Percentiles rank a stretch among this genome's conserved stretches.
Evolutionary conservation across 2,329 filamentous ascomycete species (phyloP).

Genomic region (Pestalotiopsis sp.): DNA sequence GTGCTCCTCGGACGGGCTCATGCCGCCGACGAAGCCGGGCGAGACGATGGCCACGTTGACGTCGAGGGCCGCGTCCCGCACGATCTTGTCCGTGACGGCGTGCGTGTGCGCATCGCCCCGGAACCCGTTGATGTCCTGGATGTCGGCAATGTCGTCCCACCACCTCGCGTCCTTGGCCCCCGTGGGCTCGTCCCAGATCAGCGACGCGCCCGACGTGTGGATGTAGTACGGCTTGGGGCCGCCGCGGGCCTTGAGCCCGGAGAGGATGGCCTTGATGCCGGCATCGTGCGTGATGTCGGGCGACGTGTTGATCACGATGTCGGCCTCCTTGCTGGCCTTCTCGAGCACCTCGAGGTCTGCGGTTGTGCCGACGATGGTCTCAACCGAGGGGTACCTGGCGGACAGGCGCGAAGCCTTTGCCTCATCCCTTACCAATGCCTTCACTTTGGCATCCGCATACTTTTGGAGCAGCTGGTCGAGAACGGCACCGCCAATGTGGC

Average conservation of each 20-base stretch:
- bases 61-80: slow-evolving; percentile 12
- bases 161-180: slow-evolving; percentile 12
- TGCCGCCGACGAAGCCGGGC: slow-evolving; percentile 20
- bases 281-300: slow-evolving; percentile 20
- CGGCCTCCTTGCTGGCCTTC: slow-evolving; percentile 14
- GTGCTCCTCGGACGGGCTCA: slow-evolving; percentile 19
- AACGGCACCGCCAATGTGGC: slow-evolving; percentile 21
- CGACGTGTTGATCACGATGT: slow-evolving; percentile 20
- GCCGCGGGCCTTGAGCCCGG: slow-evolving; percentile 9
- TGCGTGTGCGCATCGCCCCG: slow-evolving; percentile 18
- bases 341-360: slow-evolving; percentile 9
- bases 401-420: slow-evolving; percentile 15
- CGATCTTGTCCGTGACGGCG: slow-evolving; percentile 19
- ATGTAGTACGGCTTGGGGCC: slow-evolving; percentile 15
- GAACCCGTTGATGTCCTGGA: slow-evolving; percentile 12
- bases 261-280: slow-evolving; percentile 13
- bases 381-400: slow-evolving; percentile 16
- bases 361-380: slow-evolving; percentile 16
- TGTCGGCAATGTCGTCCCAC: slow-evolving; percentile 22
- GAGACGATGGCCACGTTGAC: slow-evolving; percentile 22
- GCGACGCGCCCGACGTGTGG: slow-evolving; percentile 20
- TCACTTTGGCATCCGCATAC: slow-evolving; percentile 13
- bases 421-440: slow-evolving; percentile 14
- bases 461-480: slow-evolving; percentile 17
- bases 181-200: slow-evolving; percentile 19